A percentile compares a stretch with the other conserved stretches of the same genome.
Conservation (phyloP, 495 filamentous ascomycete species). For the Clavariopsis aquatica region DNA sequence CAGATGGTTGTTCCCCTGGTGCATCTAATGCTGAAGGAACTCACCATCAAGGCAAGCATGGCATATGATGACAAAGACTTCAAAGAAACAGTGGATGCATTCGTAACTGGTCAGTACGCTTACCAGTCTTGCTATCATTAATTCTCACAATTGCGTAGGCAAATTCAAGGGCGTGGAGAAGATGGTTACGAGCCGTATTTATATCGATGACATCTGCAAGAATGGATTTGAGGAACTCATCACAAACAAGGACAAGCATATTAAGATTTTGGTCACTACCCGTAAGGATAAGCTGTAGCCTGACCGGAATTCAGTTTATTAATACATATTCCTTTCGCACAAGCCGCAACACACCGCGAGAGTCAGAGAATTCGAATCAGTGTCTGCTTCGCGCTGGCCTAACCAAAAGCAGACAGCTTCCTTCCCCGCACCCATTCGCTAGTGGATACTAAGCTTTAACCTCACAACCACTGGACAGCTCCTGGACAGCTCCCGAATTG, state of each 20-base stretch:
- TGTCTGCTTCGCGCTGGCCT: not conserved
- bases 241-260: conserved; percentile 40
- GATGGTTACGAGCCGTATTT: conserved; percentile 42
- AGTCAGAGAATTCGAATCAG: not conserved
- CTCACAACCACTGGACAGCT: not conserved
- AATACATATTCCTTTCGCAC: not conserved
- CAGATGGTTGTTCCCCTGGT: conserved; percentile 33
- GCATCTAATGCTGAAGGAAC: conserved; percentile 38
- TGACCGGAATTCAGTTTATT: not conserved
- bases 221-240: conserved; percentile 40
- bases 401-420: not conserved
- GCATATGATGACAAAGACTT: conserved; percentile 42
- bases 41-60: conserved; percentile 33
- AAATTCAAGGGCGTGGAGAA: conserved; percentile 40
- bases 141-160: conserved; percentile 23
- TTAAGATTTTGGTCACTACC: conserved; percentile 41
- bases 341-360: not conserved
- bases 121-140: not conserved
- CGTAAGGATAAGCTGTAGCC: conserved; percentile 17
- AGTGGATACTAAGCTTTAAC: not conserved
- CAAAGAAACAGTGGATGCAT: conserved; percentile 38
- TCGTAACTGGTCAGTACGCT: conserved; percentile 33
- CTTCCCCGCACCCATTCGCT: not conserved
- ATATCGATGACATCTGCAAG: conserved; percentile 37
- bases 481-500: not conserved